Evolutionary conservation across 164 flowering plant genomes (phyloP).

Genomic region (Tetrastigma voinierianum): DNA sequence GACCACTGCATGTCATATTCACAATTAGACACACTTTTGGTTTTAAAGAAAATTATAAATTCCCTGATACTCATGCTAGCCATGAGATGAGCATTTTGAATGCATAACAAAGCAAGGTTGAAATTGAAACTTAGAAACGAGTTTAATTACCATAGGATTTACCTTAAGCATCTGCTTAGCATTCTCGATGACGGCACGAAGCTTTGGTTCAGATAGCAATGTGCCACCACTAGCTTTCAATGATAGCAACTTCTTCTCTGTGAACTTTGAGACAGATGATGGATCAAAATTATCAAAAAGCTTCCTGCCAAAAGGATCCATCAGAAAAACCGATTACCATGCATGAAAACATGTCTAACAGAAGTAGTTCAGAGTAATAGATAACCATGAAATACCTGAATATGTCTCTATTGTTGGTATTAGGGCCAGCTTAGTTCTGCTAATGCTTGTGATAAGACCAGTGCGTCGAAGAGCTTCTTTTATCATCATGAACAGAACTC

Average conservation of each 20-base stretch:
- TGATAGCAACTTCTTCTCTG: conserved; percentile 52
- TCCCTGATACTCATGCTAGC: no score
- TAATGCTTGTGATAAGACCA: conserved; percentile 71
- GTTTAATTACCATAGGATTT: conserved; percentile 3
- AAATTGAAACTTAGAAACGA: no score
- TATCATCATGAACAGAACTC: conserved; percentile 77
- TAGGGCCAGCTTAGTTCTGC: conserved; percentile 78
- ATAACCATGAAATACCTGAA: conserved; percentile 44
- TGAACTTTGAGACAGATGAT: conserved; percentile 49
- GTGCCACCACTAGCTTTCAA: conserved; percentile 36
- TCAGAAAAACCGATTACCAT: conserved; percentile 4
- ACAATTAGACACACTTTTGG: no score
- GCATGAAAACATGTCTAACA: not conserved
- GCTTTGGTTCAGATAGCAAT: conserved; percentile 76
- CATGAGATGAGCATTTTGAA: no score
- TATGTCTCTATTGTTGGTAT: conserved; percentile 57
- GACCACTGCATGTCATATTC: no score
- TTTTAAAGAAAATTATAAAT: no score
- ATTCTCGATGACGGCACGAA: conserved; percentile 79
- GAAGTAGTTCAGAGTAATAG: not conserved
- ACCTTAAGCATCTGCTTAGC: conserved; percentile 78
- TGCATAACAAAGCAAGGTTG: no score
- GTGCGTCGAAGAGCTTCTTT: conserved; percentile 64
- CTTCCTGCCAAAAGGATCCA: conserved; percentile 51
- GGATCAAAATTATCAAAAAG: conserved; percentile 65